A percentile compares a stretch with the other conserved stretches of the same genome.
Evolutionary conservation across 2,329 filamentous ascomycete species (phyloP).

Genomic region (Fusarium hostae): DNA sequence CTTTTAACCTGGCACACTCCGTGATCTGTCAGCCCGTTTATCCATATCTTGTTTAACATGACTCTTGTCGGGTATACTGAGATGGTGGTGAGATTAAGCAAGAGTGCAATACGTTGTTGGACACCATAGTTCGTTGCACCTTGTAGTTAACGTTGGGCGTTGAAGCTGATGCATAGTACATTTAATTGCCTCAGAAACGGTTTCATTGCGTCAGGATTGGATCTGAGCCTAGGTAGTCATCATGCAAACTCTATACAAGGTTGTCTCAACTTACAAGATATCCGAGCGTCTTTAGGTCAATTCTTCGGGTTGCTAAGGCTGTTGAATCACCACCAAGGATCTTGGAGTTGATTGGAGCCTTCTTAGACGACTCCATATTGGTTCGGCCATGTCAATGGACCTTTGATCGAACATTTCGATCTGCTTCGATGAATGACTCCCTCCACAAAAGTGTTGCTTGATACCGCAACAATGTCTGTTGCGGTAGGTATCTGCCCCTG

Average conservation of each 20-base stretch:
- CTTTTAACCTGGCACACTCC: background rate
- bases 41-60: background rate
- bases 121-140: background rate
- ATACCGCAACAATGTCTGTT: background rate
- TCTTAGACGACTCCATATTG: background rate
- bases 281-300: background rate
- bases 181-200: background rate
- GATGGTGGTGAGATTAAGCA: slow-evolving; percentile 17
- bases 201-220: background rate
- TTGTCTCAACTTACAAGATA: background rate
- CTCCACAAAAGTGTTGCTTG: background rate
- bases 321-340: background rate
- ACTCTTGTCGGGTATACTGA: slow-evolving; percentile 8
- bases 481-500: background rate
- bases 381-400: background rate
- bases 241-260: background rate
- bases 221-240: background rate
- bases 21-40: background rate
- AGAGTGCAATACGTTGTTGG: background rate
- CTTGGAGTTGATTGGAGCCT: background rate
- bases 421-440: background rate
- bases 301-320: background rate
- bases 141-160: background rate
- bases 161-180: background rate
- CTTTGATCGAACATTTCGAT: background rate